A percentile compares a stretch with the other conserved stretches of the same genome.
Conservation (phyloP, 192 early-diverging fungal species). For the Coemansia sp. region DNA sequence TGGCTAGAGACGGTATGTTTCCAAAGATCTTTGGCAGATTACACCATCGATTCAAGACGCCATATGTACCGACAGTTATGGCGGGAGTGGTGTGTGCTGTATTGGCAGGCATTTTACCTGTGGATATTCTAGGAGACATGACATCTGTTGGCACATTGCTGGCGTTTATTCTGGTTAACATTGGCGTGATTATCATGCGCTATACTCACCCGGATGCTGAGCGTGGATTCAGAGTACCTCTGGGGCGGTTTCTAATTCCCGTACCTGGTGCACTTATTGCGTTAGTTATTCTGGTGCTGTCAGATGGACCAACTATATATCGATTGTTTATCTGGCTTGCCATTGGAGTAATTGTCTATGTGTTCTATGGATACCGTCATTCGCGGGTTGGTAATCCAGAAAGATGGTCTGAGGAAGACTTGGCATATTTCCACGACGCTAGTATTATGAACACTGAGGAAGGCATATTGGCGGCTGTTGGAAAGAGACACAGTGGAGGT, state of each 20-base stretch:
- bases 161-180: conserved; percentile 81
- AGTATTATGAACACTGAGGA: conserved; percentile 14
- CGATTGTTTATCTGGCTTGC: conserved; percentile 79
- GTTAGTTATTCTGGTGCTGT: conserved; percentile 65
- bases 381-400: conserved; percentile 65
- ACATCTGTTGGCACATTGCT: conserved; percentile 83
- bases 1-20: conserved; percentile 88
- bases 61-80: conserved; percentile 68
- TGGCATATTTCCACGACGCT: conserved; percentile 40
- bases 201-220: conserved; percentile 67
- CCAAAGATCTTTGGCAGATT: conserved; percentile 68
- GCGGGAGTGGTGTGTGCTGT: conserved; percentile 66
- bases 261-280: conserved; percentile 60
- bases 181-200: conserved; percentile 73
- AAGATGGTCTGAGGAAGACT: conserved; percentile 43
- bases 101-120: conserved; percentile 70
- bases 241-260: conserved; percentile 65
- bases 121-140: conserved; percentile 81
- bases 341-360: conserved; percentile 76
- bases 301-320: conserved; percentile 64
- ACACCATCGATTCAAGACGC: conserved; percentile 73
- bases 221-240: conserved; percentile 71
- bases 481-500: conserved; percentile 4
- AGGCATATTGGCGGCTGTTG: neutral
- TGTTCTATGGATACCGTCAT: conserved; percentile 62